Base-by-base conservation (phyloP, 345 rosid genomes). In the Conringia planisiliqua region DNA sequence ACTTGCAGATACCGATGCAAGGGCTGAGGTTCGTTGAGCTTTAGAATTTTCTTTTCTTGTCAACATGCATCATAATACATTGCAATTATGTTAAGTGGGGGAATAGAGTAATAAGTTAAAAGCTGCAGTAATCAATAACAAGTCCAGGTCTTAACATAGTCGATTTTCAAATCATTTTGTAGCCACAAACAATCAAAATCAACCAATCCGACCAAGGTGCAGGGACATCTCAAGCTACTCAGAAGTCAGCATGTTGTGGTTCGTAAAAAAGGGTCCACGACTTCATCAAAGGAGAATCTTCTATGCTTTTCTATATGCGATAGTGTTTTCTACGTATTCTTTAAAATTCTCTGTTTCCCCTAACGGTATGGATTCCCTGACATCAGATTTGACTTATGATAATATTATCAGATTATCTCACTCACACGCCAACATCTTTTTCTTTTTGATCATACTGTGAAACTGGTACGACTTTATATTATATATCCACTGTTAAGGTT, bases 191-290 rank as follows among this genome's bases (percentile, higher is more conserved):
- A 4, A 83, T 89, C 72, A 89, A 73, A 82, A 93, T 93, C 60
- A 90, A 89, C 80, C 93, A 87, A 77, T 70, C 83, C 3, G 87
- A 86, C 73, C 88, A 82, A 62, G 90, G 84, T 2, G 85, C 74
- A 39, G 89, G 92, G 50, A 80, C 80, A 63, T 85, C 85, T 71
- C 90, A 83, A 83, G 87, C 85, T 62, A 82, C 87, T n/a, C 89
- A 82, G 72, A 88, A 79, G 74, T 90, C 97, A 13, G 88, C 89
- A 55, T 93, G 96, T 79, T 93, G 98, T 38, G 97, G 95, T 64
- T 85, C 74, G 30, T 85, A 82, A 44, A 33, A 29, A 38, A 35
- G 60, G 18, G 10, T 42, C 62, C 54, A 18, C 24, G 36, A 54
- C 30, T 17, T 51, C 43, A 14, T 58, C 66, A n/a, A 33, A 55